Evolutionary conservation across 2,329 filamentous ascomycete genomes (phyloP), one percentile per base, ranked within the genome.

Genomic region (Pseudocercospora vitis): DNA sequence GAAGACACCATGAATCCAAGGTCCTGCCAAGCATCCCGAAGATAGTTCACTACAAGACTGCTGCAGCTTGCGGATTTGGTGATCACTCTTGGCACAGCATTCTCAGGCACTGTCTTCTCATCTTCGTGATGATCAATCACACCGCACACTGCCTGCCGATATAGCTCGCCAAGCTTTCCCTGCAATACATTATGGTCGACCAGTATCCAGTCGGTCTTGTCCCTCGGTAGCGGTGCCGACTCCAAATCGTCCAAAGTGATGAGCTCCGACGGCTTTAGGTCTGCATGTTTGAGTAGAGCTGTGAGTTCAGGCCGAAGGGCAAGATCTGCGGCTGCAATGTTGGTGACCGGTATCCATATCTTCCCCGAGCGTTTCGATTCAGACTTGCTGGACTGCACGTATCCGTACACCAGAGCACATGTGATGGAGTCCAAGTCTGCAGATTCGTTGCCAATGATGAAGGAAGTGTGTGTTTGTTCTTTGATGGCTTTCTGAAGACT

Each of bases 381-480:
- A 3, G 80, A 73, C 3, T 78, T 69, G 65, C 84, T 79, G 28
- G 83, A 86, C 59, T 83, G 82, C 31, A 92, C 75, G 70, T 91
- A 94, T 52, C 89, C 87, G 55, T 87, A 83, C 21, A 91, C 72
- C 14, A 94, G 73, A 21, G 88, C 82, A 23, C 83, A 86, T 70
- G 86, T 88, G 61, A 94, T 80, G 1, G 88, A 91, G 73, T 94
- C 89, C 50, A 94, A 84, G 63, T 94, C 89, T 88, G 77, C 78
- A 48, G 77, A 79, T 65, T 80, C 77, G 61, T 81, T 81, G 58
- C 78, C 78, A 58, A 80, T 74, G 12, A 80, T 78, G 55, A 81
- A 70, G 3, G 76, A 76, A 24, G 78, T 65, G 21, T 71, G 72
- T 21, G 72, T 67, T 37, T 69, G 68, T 19, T 70, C 68, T 24